phyloP scores from a whole-genome alignment of 2,329 filamentous ascomycete genomes.

The Sporothrix brasiliensis region DNA sequence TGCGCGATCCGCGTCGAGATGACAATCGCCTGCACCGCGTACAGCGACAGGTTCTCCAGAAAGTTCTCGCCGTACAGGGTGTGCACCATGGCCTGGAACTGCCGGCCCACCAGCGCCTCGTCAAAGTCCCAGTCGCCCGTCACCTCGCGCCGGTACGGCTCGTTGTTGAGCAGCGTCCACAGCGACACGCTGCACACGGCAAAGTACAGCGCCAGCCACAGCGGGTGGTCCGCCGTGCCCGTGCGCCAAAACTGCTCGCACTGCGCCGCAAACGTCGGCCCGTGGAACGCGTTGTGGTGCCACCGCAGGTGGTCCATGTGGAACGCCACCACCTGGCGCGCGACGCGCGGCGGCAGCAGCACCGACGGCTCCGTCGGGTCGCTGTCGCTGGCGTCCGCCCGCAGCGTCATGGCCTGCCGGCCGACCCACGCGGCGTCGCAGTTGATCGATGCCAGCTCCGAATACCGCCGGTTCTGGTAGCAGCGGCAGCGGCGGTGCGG shows the following conservation, averaged over 20 bases:
- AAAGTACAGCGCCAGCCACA: constrained; percentile 40
- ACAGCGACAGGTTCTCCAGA: constrained; percentile 40
- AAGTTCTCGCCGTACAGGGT: constrained; percentile 42
- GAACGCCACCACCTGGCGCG: constrained; percentile 36
- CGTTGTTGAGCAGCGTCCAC: constrained; percentile 37
- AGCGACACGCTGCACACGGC: constrained; percentile 37
- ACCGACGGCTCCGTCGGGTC: neutral
- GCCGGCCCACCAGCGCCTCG: constrained; percentile 32
- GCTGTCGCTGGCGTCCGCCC: constrained; percentile 8
- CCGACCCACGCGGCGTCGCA: constrained; percentile 35
- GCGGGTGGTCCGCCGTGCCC: constrained; percentile 36
- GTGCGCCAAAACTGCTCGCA: constrained; percentile 39
- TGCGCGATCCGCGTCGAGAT: constrained; percentile 45
- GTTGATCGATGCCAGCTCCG: constrained; percentile 38
- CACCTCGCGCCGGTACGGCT: constrained; percentile 9
- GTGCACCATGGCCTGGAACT: constrained; percentile 42
- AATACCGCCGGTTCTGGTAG: constrained; percentile 36
- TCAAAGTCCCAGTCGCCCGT: constrained; percentile 27
- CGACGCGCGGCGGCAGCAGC: constrained; percentile 30
- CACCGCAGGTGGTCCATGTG: constrained; percentile 38
- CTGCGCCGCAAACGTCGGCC: constrained; percentile 37
- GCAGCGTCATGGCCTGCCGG: constrained; percentile 21
- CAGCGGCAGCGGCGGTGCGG: constrained; percentile 43
- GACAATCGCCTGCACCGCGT: constrained; percentile 43
- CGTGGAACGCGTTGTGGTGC: constrained; percentile 40